Evolutionary conservation across 768 basidiomycete species (phyloP).

Genomic region (Amanita subjunquillea): DNA sequence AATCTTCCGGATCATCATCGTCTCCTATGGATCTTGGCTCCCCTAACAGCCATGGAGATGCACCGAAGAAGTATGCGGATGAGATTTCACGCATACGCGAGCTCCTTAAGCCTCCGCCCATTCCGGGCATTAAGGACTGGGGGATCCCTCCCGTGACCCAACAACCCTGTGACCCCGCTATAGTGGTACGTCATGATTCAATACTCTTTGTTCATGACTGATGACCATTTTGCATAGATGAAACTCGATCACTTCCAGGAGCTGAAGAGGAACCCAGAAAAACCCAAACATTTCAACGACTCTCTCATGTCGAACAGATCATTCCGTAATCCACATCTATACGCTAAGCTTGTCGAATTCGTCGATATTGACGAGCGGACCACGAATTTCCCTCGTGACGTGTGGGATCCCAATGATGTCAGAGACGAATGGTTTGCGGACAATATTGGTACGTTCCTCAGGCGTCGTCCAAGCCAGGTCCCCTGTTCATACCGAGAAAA

Average conservation of each 20-base stretch:
- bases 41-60: slow-evolving; percentile 10
- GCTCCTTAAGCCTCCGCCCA: slow-evolving; percentile 51
- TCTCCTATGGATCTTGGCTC: slow-evolving; percentile 4
- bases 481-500: slow-evolving; percentile 3
- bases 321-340: slow-evolving; percentile 96
- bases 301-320: slow-evolving; percentile 87
- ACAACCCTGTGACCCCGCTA: slow-evolving; percentile 47
- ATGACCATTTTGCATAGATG: slow-evolving; percentile 31
- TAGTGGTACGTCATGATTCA: slow-evolving; percentile 35
- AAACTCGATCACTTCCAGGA: slow-evolving; percentile 74
- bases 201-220: not conserved
- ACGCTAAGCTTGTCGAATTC: slow-evolving; percentile 90
- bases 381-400: slow-evolving; percentile 65
- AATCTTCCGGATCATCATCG: not conserved
- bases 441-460: slow-evolving; percentile 53
- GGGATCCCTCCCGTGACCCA: slow-evolving; percentile 58
- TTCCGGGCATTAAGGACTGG: slow-evolving; percentile 61
- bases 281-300: slow-evolving; percentile 90
- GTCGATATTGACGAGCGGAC: slow-evolving; percentile 82
- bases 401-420: slow-evolving; percentile 68
- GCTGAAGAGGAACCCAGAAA: slow-evolving; percentile 50
- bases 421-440: slow-evolving; percentile 67
- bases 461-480: not conserved
- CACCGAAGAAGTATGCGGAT: slow-evolving; percentile 21
- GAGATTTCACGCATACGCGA: slow-evolving; percentile 46